phyloP scores from a whole-genome alignment of 2,329 filamentous ascomycete species.

The Tricladium varicosporioides region DNA sequence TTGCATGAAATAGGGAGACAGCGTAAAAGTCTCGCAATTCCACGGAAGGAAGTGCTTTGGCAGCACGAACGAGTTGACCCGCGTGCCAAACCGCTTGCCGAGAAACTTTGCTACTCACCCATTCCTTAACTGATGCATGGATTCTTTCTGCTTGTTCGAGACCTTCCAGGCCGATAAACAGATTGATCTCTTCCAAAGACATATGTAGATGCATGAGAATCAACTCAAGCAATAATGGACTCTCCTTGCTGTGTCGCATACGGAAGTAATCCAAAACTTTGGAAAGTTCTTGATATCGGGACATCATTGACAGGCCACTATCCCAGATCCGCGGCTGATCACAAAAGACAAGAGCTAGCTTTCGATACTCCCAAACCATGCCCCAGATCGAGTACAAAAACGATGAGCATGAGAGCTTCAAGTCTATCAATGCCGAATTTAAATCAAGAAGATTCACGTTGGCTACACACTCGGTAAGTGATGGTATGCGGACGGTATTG shows the following conservation, averaged over 20 bases:
- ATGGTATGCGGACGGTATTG: constrained; percentile 11
- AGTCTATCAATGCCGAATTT: constrained; percentile 47
- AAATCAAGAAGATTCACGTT: constrained; percentile 11
- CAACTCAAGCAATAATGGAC: constrained; percentile 48
- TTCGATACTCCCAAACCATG: constrained; percentile 62
- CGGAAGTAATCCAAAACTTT: constrained; percentile 5
- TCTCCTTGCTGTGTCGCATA: constrained; percentile 55
- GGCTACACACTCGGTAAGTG: constrained; percentile 17
- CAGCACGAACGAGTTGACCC: constrained; percentile 62
- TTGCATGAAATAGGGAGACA: constrained; percentile 51
- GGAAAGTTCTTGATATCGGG: constrained; percentile 61
- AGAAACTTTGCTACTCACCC: constrained; percentile 54
- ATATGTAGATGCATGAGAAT: constrained; percentile 64
- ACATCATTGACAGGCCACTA: constrained; percentile 46
- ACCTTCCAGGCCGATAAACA: constrained; percentile 66
- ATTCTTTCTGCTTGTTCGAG: constrained; percentile 61
- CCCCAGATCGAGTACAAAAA: constrained; percentile 65
- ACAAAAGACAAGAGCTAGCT: constrained; percentile 1
- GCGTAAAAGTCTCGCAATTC: constrained; percentile 64
- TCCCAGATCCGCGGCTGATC: not conserved
- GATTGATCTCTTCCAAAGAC: constrained; percentile 62
- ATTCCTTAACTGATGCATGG: constrained; percentile 52
- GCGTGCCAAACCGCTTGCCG: constrained; percentile 66
- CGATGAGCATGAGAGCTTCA: constrained; percentile 55
- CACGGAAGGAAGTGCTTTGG: constrained; percentile 27